A percentile compares a stretch with the other conserved stretches of the same genome.
Conservation (phyloP, 441 rosid genomes). For the Croton setiger region DNA sequence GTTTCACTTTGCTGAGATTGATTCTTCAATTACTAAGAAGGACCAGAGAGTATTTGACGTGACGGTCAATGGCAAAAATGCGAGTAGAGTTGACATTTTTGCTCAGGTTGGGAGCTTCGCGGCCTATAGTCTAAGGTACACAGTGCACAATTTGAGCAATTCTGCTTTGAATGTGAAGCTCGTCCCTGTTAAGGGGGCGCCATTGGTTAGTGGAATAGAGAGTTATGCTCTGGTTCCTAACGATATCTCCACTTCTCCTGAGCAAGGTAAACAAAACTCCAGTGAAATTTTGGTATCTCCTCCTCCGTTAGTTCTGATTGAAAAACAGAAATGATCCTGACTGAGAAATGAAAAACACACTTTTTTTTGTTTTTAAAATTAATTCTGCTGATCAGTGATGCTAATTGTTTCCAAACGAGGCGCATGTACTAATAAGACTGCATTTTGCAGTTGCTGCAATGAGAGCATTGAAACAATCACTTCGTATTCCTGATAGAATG, state of each 20-base stretch:
- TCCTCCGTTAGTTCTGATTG: neutral
- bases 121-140: slow-evolving; percentile 51
- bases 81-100: slow-evolving; percentile 67
- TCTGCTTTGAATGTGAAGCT: slow-evolving; percentile 52
- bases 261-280: slow-evolving; percentile 52
- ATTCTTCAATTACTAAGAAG: slow-evolving; percentile 48
- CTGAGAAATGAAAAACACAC: neutral
- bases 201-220: slow-evolving; percentile 81
- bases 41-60: slow-evolving; percentile 80
- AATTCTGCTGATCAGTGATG: neutral
- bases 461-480: slow-evolving; percentile 88
- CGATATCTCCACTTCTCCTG: slow-evolving; percentile 75
- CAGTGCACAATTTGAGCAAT: slow-evolving; percentile 63
- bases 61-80: slow-evolving; percentile 60
- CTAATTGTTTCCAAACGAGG: neutral
- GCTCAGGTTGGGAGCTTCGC: slow-evolving; percentile 65
- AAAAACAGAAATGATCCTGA: neutral
- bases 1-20: slow-evolving; percentile 97
- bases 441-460: slow-evolving; percentile 59
- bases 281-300: neutral
- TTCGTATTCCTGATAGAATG: slow-evolving; percentile 86
- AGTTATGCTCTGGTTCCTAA: slow-evolving; percentile 85
- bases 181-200: slow-evolving; percentile 56
- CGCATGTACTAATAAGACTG: slow-evolving; percentile 1
- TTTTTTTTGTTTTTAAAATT: neutral